phyloP scores from a whole-genome alignment of 768 basidiomycete genomes.

The Tylopilus subfusipes region DNA sequence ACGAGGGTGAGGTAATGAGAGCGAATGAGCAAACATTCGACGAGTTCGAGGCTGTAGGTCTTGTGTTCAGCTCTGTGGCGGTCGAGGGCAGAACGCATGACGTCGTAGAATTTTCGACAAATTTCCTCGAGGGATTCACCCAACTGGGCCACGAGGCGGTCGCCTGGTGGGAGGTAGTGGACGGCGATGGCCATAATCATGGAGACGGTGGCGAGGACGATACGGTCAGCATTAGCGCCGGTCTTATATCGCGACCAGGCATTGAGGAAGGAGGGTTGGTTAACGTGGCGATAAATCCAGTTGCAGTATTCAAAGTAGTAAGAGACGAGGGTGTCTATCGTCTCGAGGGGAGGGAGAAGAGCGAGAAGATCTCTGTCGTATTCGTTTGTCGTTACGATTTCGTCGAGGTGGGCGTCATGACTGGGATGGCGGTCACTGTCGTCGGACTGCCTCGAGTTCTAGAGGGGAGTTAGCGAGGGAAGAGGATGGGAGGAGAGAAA shows the following conservation, averaged over 20 bases:
- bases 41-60: constrained; percentile 65
- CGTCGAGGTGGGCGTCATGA: constrained; percentile 42
- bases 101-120: constrained; percentile 63
- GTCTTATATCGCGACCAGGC: constrained; percentile 76
- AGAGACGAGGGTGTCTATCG: constrained; percentile 68
- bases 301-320: constrained; percentile 87
- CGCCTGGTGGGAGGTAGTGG: constrained; percentile 65
- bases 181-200: constrained; percentile 71
- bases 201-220: constrained; percentile 69
- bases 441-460: constrained; percentile 49
- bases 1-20: constrained; percentile 69
- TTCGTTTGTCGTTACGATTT: constrained; percentile 43
- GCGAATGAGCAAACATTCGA: constrained; percentile 69
- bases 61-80: constrained; percentile 58
- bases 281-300: constrained; percentile 82
- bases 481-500: constrained; percentile 9
- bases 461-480: constrained; percentile 17
- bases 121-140: constrained; percentile 56
- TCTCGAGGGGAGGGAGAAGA: constrained; percentile 58
- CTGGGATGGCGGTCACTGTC: constrained; percentile 51
- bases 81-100: constrained; percentile 61
- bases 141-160: constrained; percentile 55
- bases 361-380: constrained; percentile 74
- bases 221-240: constrained; percentile 60
- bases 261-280: constrained; percentile 54